phyloP scores from a whole-genome alignment of 2,329 filamentous ascomycete species.

The Cladophialophora carrionii region DNA sequence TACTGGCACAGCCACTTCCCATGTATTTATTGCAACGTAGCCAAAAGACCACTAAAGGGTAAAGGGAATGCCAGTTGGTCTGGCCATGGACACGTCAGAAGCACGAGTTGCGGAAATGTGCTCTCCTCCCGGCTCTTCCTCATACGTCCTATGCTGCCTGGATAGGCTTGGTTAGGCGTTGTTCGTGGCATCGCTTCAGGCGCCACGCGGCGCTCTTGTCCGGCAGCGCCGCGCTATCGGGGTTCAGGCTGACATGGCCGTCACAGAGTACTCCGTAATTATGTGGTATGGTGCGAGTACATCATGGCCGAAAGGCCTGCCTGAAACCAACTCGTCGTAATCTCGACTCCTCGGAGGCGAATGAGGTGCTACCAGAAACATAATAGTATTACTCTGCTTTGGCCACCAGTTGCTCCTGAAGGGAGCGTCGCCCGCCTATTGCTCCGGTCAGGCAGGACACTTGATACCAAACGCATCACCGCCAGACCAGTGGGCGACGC shows the following conservation, averaged over 20 bases:
- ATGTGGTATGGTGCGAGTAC: slow-evolving; percentile 6
- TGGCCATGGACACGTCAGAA: neutral
- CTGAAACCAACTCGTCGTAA: neutral
- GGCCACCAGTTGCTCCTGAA: neutral
- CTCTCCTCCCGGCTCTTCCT: neutral
- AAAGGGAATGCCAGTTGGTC: neutral
- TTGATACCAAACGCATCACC: neutral
- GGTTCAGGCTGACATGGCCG: slow-evolving; percentile 7
- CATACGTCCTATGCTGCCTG: neutral
- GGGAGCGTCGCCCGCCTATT: neutral
- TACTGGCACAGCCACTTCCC: neutral
- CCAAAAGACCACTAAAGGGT: neutral
- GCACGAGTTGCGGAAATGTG: neutral
- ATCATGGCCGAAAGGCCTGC: neutral
- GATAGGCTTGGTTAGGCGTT: slow-evolving; percentile 10
- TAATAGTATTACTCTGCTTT: slow-evolving; percentile 2
- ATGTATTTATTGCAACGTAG: neutral
- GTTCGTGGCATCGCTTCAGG: slow-evolving; percentile 11
- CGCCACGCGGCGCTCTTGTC: slow-evolving; percentile 25
- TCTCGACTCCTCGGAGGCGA: neutral
- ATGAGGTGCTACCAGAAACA: neutral
- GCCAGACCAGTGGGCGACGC: neutral
- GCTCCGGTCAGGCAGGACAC: too few species aligned
- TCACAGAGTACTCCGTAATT: neutral
- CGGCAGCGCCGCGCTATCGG: slow-evolving; percentile 8